phyloP scores from a whole-genome alignment of 1,284 basidiomycete genomes.

The Heliocybe sulcata region DNA sequence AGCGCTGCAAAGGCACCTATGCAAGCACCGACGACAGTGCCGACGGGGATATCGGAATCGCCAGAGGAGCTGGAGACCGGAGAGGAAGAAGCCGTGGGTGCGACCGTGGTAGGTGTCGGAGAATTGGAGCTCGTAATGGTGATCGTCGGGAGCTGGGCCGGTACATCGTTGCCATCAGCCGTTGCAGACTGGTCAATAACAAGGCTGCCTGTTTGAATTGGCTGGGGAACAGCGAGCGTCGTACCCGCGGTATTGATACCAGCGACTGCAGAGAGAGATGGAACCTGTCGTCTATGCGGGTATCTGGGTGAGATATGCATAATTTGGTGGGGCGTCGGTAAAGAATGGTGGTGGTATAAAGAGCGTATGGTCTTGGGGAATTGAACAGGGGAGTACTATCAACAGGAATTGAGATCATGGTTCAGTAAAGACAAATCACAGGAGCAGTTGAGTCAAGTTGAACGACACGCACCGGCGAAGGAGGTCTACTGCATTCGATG shows the following conservation, averaged over 20 bases:
- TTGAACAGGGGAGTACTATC: background rate
- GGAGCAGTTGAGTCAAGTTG: background rate
- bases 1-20: slow-evolving; percentile 23
- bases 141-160: slow-evolving; percentile 6
- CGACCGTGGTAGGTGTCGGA: slow-evolving; percentile 5
- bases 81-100: slow-evolving; percentile 8
- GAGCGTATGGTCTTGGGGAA: background rate
- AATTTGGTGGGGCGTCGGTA: background rate
- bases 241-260: background rate
- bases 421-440: background rate
- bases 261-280: background rate
- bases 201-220: background rate
- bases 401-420: background rate
- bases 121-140: slow-evolving; percentile 8
- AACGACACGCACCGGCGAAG: background rate
- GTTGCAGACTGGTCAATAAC: background rate
- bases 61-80: slow-evolving; percentile 9
- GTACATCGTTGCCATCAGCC: background rate
- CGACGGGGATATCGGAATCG: slow-evolving; percentile 14
- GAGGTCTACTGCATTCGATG: background rate
- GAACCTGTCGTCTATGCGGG: background rate
- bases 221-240: background rate
- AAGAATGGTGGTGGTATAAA: background rate
- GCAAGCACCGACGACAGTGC: slow-evolving; percentile 25
- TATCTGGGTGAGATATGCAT: background rate